Evolutionary conservation across 1,284 basidiomycete species (phyloP).

Genomic region (Pseudozyma thailandica): DNA sequence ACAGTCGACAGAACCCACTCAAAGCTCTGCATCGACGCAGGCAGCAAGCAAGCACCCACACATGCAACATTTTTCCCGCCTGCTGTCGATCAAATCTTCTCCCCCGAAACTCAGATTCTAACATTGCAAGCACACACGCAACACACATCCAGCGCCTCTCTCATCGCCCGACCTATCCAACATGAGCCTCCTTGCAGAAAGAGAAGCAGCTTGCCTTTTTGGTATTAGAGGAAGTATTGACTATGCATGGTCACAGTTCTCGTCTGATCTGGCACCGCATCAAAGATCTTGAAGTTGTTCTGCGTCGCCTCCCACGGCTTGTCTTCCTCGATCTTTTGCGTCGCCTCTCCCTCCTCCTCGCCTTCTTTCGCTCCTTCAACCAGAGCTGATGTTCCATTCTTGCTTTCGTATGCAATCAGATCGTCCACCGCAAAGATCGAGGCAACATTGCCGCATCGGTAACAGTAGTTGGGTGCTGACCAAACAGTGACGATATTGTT

Average conservation of each 20-base stretch:
- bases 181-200: no score
- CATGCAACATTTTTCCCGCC: no score
- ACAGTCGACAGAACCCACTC: no score
- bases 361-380: slow-evolving; percentile 78
- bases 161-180: no score
- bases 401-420: slow-evolving; percentile 44
- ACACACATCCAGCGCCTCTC: no score
- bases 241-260: slow-evolving; percentile 39
- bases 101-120: no score
- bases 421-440: slow-evolving; percentile 88
- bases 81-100: no score
- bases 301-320: slow-evolving; percentile 40
- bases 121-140: no score
- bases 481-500: slow-evolving; percentile 96
- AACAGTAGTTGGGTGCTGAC: slow-evolving; percentile 98
- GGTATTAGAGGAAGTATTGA: slow-evolving; percentile 38
- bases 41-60: no score
- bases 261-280: slow-evolving; percentile 61
- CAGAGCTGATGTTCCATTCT: slow-evolving; percentile 72
- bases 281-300: slow-evolving; percentile 69
- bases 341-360: slow-evolving; percentile 41
- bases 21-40: no score
- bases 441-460: slow-evolving; percentile 96
- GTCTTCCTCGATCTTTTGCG: slow-evolving; percentile 1
- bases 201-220: no score